Evolutionary conservation across 106 monocot genomes (phyloP).

Genomic region (Alisma plantagoaquatica): DNA sequence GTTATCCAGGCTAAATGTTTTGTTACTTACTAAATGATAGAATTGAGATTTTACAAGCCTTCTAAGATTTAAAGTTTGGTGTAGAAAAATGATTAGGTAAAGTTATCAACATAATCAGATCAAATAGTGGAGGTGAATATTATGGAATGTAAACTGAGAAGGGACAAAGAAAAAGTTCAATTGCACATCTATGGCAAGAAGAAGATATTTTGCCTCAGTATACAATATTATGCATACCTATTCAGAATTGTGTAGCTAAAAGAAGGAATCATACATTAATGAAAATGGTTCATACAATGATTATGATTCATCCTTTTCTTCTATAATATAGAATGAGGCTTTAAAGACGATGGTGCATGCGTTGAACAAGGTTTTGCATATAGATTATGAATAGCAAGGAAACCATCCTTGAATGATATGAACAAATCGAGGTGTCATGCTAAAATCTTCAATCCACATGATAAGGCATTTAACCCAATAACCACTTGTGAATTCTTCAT

Average conservation of each 20-base stretch:
- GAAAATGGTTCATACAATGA: conserved; percentile 5
- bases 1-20: not conserved
- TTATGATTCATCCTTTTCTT: not conserved
- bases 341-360: conserved; percentile 3
- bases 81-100: not conserved
- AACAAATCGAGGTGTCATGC: too few relatives aligned
- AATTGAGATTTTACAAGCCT: not conserved
- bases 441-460: too few relatives aligned
- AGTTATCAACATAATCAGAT: not conserved
- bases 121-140: conserved; percentile 10
- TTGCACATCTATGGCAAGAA: not conserved
- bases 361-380: not conserved
- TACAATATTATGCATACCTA: not conserved
- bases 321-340: conserved; percentile 2
- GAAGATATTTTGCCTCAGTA: not conserved
- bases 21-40: not conserved
- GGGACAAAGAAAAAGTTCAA: not conserved
- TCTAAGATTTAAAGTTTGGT: not conserved
- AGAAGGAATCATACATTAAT: too few relatives aligned
- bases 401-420: not conserved
- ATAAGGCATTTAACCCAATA: not conserved
- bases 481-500: not conserved
- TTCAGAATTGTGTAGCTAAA: conserved; percentile 6
- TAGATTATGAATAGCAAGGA: not conserved
- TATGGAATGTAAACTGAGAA: not conserved